Evolutionary conservation across 1,284 basidiomycete species (phyloP).

Genomic region (Rhizoctonia solani): DNA sequence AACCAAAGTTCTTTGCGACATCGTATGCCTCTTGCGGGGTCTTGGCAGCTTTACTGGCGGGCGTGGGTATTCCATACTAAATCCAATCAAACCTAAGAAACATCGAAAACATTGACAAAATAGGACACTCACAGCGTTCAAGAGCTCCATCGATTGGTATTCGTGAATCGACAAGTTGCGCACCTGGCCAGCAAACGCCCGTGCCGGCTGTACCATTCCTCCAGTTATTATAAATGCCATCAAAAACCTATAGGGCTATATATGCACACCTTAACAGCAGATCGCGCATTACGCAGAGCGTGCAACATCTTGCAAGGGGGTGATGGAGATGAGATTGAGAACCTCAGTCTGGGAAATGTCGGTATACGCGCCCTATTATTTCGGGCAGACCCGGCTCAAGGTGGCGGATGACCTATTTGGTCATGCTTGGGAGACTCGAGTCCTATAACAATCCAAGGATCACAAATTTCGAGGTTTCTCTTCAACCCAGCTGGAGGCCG

Average conservation of each 20-base stretch:
- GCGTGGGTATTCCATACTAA: conserved; percentile 96
- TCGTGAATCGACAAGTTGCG: conserved; percentile 98
- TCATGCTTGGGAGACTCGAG: background rate
- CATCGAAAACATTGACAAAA: background rate
- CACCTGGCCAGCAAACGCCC: conserved; percentile 72
- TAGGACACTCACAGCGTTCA: conserved; percentile 75
- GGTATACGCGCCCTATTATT: background rate
- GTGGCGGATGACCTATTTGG: conserved; percentile 13
- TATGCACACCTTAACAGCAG: conserved; percentile 29
- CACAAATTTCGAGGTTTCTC: conserved; percentile 11
- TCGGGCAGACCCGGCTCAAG: conserved; percentile 28
- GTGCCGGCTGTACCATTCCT: conserved; percentile 27
- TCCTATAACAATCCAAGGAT: background rate
- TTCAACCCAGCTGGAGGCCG: conserved; percentile 23
- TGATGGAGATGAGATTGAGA: background rate
- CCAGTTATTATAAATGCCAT: background rate
- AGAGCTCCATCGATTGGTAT: conserved; percentile 93
- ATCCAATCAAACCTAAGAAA: background rate
- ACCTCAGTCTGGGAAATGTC: conserved; percentile 27
- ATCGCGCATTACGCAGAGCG: conserved; percentile 14
- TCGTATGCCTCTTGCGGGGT: conserved; percentile 88
- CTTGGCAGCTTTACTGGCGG: conserved; percentile 87
- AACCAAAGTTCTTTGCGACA: conserved; percentile 87
- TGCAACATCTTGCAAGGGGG: conserved; percentile 22
- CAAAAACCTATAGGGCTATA: background rate